Percentiles rank a stretch among this genome's conserved stretches.
Evolutionary conservation across 2,329 filamentous ascomycete species (phyloP).

Genomic region (Stemphylium lycopersici): DNA sequence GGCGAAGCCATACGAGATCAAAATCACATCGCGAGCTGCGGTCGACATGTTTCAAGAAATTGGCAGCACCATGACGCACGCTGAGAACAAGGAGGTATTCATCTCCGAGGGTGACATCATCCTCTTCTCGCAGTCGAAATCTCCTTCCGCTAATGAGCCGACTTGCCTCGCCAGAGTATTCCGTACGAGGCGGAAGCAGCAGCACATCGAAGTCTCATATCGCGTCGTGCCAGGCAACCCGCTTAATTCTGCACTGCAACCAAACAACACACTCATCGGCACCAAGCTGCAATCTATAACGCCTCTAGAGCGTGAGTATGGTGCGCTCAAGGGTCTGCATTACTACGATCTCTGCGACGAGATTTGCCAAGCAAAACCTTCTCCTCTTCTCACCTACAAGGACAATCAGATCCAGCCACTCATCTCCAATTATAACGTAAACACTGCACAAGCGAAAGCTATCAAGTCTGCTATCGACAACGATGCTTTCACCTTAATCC

Average conservation of each 20-base stretch:
- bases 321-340: conserved; percentile 84
- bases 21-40: conserved; percentile 83
- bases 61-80: conserved; percentile 77
- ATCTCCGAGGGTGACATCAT: conserved; percentile 88
- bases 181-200: conserved; percentile 80
- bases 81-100: conserved; percentile 72
- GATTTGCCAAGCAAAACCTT: conserved; percentile 86
- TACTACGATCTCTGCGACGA: conserved; percentile 97
- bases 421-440: conserved; percentile 80
- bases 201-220: conserved; percentile 82
- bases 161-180: conserved; percentile 88
- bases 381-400: conserved; percentile 81
- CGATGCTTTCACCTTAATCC: conserved; percentile 94
- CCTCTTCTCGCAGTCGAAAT: conserved; percentile 75
- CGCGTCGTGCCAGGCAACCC: conserved; percentile 73
- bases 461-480: conserved; percentile 93
- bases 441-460: conserved; percentile 86
- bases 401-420: conserved; percentile 73
- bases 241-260: conserved; percentile 68
- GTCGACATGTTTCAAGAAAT: conserved; percentile 95
- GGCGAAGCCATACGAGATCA: conserved; percentile 82
- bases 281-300: conserved; percentile 91
- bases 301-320: conserved; percentile 93
- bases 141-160: conserved; percentile 71
- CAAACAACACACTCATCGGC: conserved; percentile 72